A percentile compares a stretch with the other conserved stretches of the same genome.
phyloP scores from a whole-genome alignment of 495 filamentous ascomycete species.

The Geopyxis carbonaria region DNA sequence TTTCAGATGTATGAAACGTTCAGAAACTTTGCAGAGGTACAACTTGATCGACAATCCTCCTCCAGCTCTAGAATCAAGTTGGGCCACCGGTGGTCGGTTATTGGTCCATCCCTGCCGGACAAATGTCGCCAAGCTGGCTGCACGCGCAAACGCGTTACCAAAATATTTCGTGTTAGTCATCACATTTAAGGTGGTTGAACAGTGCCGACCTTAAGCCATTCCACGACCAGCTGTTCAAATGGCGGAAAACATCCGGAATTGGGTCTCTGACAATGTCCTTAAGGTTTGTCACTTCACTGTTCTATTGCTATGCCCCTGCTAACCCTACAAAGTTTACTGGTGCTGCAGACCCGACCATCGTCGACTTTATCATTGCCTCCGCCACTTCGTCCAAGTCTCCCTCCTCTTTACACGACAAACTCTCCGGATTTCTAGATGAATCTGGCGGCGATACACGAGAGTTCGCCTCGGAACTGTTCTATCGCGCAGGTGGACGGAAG shows the following conservation, averaged over 20 bases:
- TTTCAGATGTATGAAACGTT: no score
- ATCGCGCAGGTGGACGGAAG: constrained; percentile 27
- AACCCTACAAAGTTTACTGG: constrained; percentile 31
- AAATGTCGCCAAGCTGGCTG: no score
- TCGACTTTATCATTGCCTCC: constrained; percentile 47
- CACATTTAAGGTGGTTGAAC: no score
- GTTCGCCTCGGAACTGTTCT: constrained; percentile 40
- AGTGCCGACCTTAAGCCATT: no score
- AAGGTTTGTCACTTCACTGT: constrained; percentile 8
- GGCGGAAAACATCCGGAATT: constrained; percentile 25
- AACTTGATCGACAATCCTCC: no score
- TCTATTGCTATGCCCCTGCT: background rate
- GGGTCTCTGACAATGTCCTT: constrained; percentile 28
- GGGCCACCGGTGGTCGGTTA: no score
- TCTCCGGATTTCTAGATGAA: constrained; percentile 38
- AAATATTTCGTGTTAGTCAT: no score
- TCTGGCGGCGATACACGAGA: constrained; percentile 27
- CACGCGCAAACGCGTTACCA: no score
- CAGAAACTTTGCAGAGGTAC: no score
- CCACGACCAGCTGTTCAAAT: no score
- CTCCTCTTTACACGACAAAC: constrained; percentile 37
- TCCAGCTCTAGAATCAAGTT: no score
- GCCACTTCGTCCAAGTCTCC: constrained; percentile 38
- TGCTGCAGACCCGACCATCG: constrained; percentile 41
- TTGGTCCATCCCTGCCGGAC: no score